phyloP scores from a whole-genome alignment of 2,329 filamentous ascomycete genomes.

The Cytospora piceicola region DNA sequence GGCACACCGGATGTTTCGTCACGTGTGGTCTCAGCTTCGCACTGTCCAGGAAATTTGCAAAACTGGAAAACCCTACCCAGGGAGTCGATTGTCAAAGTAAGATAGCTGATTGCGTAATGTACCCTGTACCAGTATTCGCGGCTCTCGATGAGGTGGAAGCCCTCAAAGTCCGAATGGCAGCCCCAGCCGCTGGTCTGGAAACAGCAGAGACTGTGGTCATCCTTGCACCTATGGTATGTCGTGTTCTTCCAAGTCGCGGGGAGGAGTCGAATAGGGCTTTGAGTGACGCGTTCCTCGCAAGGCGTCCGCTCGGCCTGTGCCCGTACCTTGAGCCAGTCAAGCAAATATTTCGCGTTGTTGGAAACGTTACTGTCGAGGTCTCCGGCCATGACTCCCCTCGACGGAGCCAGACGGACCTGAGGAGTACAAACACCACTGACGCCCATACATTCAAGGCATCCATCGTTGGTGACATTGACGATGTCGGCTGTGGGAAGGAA shows the following conservation, averaged over 20 bases:
- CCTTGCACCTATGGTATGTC: constrained; percentile 11
- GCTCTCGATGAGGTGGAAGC: constrained; percentile 14
- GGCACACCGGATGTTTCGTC: background rate
- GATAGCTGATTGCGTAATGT: background rate
- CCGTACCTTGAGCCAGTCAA: background rate
- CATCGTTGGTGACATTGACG: constrained; percentile 14
- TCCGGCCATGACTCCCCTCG: background rate
- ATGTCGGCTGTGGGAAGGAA: background rate
- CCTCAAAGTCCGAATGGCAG: constrained; percentile 6
- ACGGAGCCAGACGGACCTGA: background rate
- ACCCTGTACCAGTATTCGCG: constrained; percentile 19
- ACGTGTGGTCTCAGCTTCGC: background rate
- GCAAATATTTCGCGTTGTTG: background rate
- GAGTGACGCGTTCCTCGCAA: constrained; percentile 13
- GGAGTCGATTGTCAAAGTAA: background rate
- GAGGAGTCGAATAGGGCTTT: background rate
- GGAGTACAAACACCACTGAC: constrained; percentile 3
- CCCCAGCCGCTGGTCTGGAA: background rate
- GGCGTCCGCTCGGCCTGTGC: background rate
- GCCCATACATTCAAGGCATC: constrained; percentile 21
- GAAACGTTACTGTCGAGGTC: background rate
- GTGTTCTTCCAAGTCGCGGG: constrained; percentile 15
- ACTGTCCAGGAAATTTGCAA: background rate
- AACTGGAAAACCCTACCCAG: constrained; percentile 10
- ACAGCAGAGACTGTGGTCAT: constrained; percentile 24